Evolutionary conservation across 2,329 filamentous ascomycete genomes (phyloP), one percentile per base, ranked within the genome.

Genomic region (Pseudopyricularia cyperi): DNA sequence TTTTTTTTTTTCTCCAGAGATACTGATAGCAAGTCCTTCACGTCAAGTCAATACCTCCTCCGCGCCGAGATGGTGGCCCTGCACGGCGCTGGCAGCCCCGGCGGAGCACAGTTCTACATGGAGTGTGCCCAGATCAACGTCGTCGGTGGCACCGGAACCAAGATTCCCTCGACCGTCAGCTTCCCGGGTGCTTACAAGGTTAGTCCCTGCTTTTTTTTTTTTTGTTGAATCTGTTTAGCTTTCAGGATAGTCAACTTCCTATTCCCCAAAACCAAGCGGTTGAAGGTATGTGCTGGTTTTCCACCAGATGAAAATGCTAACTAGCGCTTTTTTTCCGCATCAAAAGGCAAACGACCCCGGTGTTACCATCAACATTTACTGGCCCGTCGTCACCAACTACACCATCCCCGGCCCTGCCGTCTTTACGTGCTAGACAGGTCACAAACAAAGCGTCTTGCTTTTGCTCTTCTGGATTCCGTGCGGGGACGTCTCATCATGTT

Each of bases 31-130:
- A 30, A 30, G 22, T 9, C 7, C 14, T 24, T 24, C 3, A 17
- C 24, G 12, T 11, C 2, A 12, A 44, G 39, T 44, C 67, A 78
- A 49, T 79, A 79, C 57, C 70, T 80, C 28, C 64, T 80, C 60
- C 70, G 76, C 44, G 71, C 74, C 28, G 76, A 80, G 65, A 67
- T 74, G 32, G 67, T 78, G 42, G 75, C 75, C 7, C 66, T 79
- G 46, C 75, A 79, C 63, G 70, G 71, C 17, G 75, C 75, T 15
- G 62, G 63, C 53, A 60, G 54, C 12, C 53, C 54, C 14, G 68
- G 64, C 51, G 62, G 60, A 15, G 68, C 68, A 1, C 69, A 72
- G 61, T 71, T 71, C 61, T 71, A 71, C 65, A 65, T 66, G 58
- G 66, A 64, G 46, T 71, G 69, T 56, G 66, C 67, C n/a, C 69